A percentile compares a stretch with the other conserved stretches of the same genome.
Evolutionary conservation across 1,139 yeast species (phyloP).

Genomic region (Magnusiomyces sp.): DNA sequence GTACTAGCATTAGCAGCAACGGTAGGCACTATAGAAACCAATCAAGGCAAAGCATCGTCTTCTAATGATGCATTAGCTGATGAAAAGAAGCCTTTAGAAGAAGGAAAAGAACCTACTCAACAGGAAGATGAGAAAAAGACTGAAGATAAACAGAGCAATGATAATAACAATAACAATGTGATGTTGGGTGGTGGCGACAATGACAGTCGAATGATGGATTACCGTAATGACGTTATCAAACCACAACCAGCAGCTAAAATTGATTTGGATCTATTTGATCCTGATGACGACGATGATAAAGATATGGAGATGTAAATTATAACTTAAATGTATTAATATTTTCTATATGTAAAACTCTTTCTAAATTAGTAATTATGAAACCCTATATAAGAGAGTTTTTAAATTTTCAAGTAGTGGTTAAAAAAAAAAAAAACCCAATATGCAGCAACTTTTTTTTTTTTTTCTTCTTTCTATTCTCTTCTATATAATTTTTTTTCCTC

Average conservation of each 20-base stretch:
- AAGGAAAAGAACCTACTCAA: too few species aligned
- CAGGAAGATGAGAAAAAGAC: too few species aligned
- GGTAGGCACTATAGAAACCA: slow-evolving; percentile 17
- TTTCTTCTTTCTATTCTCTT: background rate
- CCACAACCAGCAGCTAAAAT: slow-evolving; percentile 13
- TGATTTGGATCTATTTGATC: slow-evolving; percentile 32
- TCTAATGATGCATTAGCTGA: background rate
- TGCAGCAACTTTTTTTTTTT: background rate
- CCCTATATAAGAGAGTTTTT: too few species aligned
- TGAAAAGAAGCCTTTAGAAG: background rate
- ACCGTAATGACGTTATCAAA: slow-evolving; percentile 2
- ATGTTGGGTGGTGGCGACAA: background rate
- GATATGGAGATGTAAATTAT: slow-evolving; percentile 8
- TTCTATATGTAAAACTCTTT: too few species aligned
- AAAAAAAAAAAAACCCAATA: background rate
- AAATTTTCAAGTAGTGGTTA: background rate
- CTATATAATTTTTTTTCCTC: background rate
- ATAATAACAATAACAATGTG: background rate
- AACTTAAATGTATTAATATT: too few species aligned
- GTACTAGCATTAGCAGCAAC: slow-evolving; percentile 52
- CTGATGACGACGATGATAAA: slow-evolving; percentile 24
- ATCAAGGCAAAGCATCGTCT: slow-evolving; percentile 4
- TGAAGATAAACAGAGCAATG: too few species aligned
- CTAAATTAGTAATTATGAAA: too few species aligned
- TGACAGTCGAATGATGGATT: background rate